Base-by-base conservation (phyloP, 2,329 filamentous ascomycete species). In the Ophiostoma quercus region DNA sequence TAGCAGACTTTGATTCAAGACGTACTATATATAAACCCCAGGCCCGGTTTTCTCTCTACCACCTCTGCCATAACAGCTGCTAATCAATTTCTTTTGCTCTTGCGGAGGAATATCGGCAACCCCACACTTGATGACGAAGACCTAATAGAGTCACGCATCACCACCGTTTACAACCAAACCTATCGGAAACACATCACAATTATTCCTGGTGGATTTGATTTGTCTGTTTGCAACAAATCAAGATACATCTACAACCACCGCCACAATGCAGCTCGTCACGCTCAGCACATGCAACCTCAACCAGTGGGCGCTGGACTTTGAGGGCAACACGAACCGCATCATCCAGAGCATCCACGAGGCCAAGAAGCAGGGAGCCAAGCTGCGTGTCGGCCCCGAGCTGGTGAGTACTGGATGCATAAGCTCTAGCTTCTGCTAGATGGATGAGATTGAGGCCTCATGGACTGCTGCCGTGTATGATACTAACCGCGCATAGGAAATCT, bases 321-420 rank as follows among this genome's bases (percentile, higher is more conserved):
- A 87, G 74, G 87, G 87, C 37, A 90, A 90, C 76, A 79, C 81
- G 1, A 79, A 82, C 68, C 81, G 88, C 22, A 89, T 90, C 74
- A 82, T 87, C 65, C 81, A 88, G 76, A 86, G 84, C 73, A 86
- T 90, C 72, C 73, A 74, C 57, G 80, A 79, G 70, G 92, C 92
- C 1, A 88, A 87, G 71, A 84, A 87, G 51, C 83, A 86, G n/a
- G 84, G 85, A 0, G 84, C 89, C 5, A 84, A 81, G 19, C 79
- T 91, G 34, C 84, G 89, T 29, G 84, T 87, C n/a, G 86, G 86
- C 12, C 87, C 84, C 2, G 86, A 84, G 76, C 78, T 84, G 22
- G 72, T 73, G 51, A 34, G 69, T 9, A 29, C 19, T 37, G 43
- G 43, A 7, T 43, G 16, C 12, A 1, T 19, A 47, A 19, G 19